Evolutionary conservation across 2,329 filamentous ascomycete species (phyloP).

Genomic region (Dactylella cylindrospora): DNA sequence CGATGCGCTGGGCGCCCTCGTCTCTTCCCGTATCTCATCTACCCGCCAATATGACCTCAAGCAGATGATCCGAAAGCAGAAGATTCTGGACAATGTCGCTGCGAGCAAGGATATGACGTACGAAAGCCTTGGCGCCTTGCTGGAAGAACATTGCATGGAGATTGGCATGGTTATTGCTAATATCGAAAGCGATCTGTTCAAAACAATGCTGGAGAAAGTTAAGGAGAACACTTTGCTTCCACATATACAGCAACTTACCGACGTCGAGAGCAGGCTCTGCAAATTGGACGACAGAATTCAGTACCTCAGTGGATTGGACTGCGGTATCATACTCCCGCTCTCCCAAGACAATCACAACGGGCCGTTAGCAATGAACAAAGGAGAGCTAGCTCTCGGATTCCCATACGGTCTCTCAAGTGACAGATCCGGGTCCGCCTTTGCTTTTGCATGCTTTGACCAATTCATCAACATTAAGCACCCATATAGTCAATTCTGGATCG

Average conservation of each 20-base stretch:
- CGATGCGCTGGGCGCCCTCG: slow-evolving; percentile 30
- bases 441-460: slow-evolving; percentile 40
- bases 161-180: slow-evolving; percentile 41
- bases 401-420: slow-evolving; percentile 32
- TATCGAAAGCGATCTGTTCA: slow-evolving; percentile 18
- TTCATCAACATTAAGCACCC: slow-evolving; percentile 44
- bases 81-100: slow-evolving; percentile 36
- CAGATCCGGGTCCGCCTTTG: slow-evolving; percentile 32
- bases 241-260: slow-evolving; percentile 33
- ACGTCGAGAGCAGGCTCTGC: slow-evolving; percentile 9
- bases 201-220: slow-evolving; percentile 13
- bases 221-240: slow-evolving; percentile 14
- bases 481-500: slow-evolving; percentile 41
- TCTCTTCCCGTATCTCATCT: slow-evolving; percentile 36
- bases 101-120: slow-evolving; percentile 42
- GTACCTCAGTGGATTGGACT: slow-evolving; percentile 33
- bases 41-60: slow-evolving; percentile 41
- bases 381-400: slow-evolving; percentile 16
- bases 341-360: slow-evolving; percentile 24
- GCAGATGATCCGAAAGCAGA: slow-evolving; percentile 41
- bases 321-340: slow-evolving; percentile 36
- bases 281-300: slow-evolving; percentile 28
- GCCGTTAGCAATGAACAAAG: slow-evolving; percentile 14
- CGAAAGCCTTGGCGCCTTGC: slow-evolving; percentile 13
- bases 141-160: slow-evolving; percentile 37